Evolutionary conservation across 768 basidiomycete species (phyloP).

Genomic region (Crepidotus variabilis): DNA sequence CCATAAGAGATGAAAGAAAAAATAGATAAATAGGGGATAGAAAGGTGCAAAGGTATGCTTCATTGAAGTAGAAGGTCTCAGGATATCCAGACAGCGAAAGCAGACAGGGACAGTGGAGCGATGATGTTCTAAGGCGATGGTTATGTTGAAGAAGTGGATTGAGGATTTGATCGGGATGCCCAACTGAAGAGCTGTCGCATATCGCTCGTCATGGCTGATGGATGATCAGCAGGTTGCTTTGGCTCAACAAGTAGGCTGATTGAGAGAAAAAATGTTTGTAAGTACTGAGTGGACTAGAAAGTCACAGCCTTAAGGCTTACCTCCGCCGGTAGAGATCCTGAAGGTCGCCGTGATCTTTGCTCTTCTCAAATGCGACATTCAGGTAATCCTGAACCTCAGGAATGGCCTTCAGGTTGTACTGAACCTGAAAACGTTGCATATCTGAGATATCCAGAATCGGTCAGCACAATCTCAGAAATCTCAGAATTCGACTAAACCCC

Average conservation of each 20-base stretch:
- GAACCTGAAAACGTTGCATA: slow-evolving; percentile 89
- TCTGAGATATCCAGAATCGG: slow-evolving; percentile 37
- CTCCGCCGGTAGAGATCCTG: slow-evolving; percentile 85
- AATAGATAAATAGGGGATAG: slow-evolving; percentile 17
- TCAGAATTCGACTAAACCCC: not conserved
- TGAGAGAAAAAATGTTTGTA: slow-evolving; percentile 6
- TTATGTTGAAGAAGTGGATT: slow-evolving; percentile 22
- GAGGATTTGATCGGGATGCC: slow-evolving; percentile 58
- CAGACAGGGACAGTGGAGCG: too few species aligned
- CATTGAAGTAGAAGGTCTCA: slow-evolving; percentile 13
- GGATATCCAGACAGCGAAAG: not conserved
- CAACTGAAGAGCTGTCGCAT: slow-evolving; percentile 79
- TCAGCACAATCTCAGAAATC: not conserved
- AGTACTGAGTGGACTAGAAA: slow-evolving; percentile 5
- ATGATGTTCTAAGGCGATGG: too few species aligned
- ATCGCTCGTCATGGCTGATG: slow-evolving; percentile 47
- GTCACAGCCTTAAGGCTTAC: slow-evolving; percentile 34
- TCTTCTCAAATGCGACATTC: slow-evolving; percentile 67
- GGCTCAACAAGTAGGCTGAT: slow-evolving; percentile 78
- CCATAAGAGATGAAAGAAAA: slow-evolving; percentile 12
- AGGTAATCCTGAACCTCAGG: slow-evolving; percentile 86
- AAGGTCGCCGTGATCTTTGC: slow-evolving; percentile 75
- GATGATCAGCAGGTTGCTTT: slow-evolving; percentile 70
- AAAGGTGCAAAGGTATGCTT: slow-evolving; percentile 29
- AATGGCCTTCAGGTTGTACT: slow-evolving; percentile 84